Conservation (phyloP, 306 rosid genomes). For the Luffa aegyptiaca region DNA sequence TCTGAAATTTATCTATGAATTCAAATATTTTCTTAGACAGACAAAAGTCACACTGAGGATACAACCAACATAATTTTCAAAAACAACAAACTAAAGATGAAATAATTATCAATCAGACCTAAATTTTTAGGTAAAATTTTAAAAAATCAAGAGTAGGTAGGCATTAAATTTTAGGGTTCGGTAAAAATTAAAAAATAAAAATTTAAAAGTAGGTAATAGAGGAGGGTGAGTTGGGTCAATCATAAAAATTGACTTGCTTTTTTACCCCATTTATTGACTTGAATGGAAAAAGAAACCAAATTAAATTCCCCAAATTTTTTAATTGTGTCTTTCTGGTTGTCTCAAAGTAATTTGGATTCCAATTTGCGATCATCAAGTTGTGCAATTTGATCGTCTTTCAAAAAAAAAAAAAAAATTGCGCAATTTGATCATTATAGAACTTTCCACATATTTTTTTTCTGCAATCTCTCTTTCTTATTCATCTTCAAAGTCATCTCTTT, state of each 20-base stretch:
- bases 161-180: background rate
- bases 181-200: background rate
- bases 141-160: background rate
- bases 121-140: no score
- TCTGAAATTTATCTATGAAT: no score
- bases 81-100: no score
- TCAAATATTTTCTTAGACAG: no score
- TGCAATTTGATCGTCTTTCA: no score
- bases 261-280: background rate
- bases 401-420: background rate
- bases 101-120: no score
- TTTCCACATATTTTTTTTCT: background rate
- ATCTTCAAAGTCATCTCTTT: background rate
- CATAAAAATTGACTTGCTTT: background rate
- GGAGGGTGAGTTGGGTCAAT: background rate
- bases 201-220: background rate
- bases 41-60: no score
- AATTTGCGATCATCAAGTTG: background rate
- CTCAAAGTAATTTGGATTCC: constrained; percentile 21
- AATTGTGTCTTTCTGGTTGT: background rate
- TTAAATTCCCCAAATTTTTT: background rate
- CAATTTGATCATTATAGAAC: background rate
- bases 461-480: background rate
- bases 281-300: background rate
- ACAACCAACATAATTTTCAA: no score